Percentiles rank a stretch among this genome's conserved stretches.
These are phyloP conservation scores for Puccinia novopanici DNA, from an alignment of 1,284 basidiomycete species.

Conservation along the genomic window DNA sequence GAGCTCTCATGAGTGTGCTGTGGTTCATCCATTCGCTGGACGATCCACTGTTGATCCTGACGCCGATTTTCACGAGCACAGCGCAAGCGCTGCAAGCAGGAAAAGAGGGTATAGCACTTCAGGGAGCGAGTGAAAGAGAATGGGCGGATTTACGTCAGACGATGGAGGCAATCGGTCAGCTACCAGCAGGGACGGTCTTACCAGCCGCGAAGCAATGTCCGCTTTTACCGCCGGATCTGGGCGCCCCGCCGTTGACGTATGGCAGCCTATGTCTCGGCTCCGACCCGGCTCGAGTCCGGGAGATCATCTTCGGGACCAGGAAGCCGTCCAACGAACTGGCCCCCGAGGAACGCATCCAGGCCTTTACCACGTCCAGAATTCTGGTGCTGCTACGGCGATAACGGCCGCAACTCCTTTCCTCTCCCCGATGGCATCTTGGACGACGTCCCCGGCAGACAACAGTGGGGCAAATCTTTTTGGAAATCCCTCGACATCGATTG, in stretches of 20 bases:
- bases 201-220: slow-evolving; percentile 31
- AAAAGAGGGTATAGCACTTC: background rate
- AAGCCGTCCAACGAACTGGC: slow-evolving; percentile 24
- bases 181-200: slow-evolving; percentile 27
- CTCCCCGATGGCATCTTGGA: slow-evolving; percentile 41
- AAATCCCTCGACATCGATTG: slow-evolving; percentile 33
- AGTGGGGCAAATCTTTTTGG: slow-evolving; percentile 49
- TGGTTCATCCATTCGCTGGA: slow-evolving; percentile 47
- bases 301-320: slow-evolving; percentile 41
- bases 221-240: slow-evolving; percentile 34
- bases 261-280: slow-evolving; percentile 22
- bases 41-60: slow-evolving; percentile 50
- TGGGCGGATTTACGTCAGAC: slow-evolving; percentile 48
- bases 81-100: slow-evolving; percentile 45
- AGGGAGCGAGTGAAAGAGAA: slow-evolving; percentile 15
- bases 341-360: slow-evolving; percentile 44
- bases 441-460: slow-evolving; percentile 36
- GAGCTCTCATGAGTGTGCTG: slow-evolving; percentile 27
- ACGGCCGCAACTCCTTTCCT: slow-evolving; percentile 5
- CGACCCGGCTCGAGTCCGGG: slow-evolving; percentile 11
- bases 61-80: slow-evolving; percentile 48
- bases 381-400: slow-evolving; percentile 49
- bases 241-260: slow-evolving; percentile 41
- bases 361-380: slow-evolving; percentile 50
- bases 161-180: slow-evolving; percentile 34